These are phyloP conservation scores for Kuraishia floccosa DNA, from an alignment of 805 yeast species.

Conservation along the genomic window DNA sequence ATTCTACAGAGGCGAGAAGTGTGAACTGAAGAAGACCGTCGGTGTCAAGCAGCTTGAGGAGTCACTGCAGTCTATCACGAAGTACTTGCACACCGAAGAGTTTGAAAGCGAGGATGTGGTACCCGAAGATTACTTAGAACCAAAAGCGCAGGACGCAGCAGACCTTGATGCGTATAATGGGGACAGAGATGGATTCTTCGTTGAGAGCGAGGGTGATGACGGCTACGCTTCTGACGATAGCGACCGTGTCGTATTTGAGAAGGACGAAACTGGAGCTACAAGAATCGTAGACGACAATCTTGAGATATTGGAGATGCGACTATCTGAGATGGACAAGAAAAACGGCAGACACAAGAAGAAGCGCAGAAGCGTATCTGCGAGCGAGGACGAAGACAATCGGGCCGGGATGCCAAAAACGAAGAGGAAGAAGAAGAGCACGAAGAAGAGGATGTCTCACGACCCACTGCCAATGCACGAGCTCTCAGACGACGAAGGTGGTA, in stretches of 20 bases:
- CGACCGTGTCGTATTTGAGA: conserved; percentile 1
- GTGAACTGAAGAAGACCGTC: neutral
- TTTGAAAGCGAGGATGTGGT: neutral
- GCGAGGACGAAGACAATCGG: conserved; percentile 7
- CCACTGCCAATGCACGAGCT: conserved; percentile 17
- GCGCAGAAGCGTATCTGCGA: conserved; percentile 3
- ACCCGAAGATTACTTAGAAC: neutral
- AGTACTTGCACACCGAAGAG: neutral
- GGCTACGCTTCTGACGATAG: neutral
- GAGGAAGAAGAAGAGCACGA: conserved; percentile 6
- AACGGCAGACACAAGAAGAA: conserved; percentile 3
- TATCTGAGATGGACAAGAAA: conserved; percentile 6
- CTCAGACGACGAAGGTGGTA: conserved; percentile 21
- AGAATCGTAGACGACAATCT: too few relatives aligned
- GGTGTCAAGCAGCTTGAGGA: neutral
- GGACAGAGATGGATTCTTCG: neutral
- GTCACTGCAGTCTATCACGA: neutral
- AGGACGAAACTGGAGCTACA: too few relatives aligned
- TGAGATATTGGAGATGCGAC: too few relatives aligned
- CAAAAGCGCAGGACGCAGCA: neutral
- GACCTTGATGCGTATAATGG: neutral
- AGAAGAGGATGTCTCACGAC: conserved; percentile 4
- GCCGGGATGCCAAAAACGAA: conserved; percentile 5
- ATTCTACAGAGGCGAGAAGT: neutral
- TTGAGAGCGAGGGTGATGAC: neutral